Evolutionary conservation across 495 filamentous ascomycete species (phyloP), one percentile per base, ranked within the genome.

Genomic region (Chaetomium cochliodes): DNA sequence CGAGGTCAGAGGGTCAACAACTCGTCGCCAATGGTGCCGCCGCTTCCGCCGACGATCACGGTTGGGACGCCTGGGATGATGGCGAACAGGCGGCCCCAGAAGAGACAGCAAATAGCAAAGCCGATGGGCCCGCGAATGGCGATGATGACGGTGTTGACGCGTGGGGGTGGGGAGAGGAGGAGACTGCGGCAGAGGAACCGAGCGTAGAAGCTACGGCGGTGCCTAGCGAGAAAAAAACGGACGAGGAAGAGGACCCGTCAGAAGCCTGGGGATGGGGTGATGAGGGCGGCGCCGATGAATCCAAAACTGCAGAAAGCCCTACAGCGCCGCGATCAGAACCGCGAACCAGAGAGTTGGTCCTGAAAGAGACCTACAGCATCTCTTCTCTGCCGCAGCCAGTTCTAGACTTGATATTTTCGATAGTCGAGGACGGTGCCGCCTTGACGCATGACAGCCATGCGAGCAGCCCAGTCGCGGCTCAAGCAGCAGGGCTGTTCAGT

Each of bases 351-450:
- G 80, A 83, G 66, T 74, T 98, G 60, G 93, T 89, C 0, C 76
- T 98, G 58, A 91, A 82, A 67, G 94, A 98, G 76, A 87, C 81
- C 2, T 97, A 96, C 76, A 92, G 87, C 60, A 87, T 94, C 30
- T 96, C 93, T 11, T 87, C 89, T 30, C 86, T 97, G 65, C 94
- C 94, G 1, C 86, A 90, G 55, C 82, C 85, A 3, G 82, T 97
- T 15, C 76, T 96, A 23, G 79, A 82, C 22, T 83, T 94, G 65
- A 84, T 98, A 60, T 79, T 78, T 42, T 80, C 85, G 42, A 82
- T 96, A 42, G 80, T 92, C 58, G 74, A 83, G 51, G 92, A 97
- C 68, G 89, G 87, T 8, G 84, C 86, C 30, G 78, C 80, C 46
- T 80, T 96, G 46, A 79, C 82, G 15, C 71, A 80, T 70, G 66